Evolutionary conservation across 78 protist genomes (phyloP).

Genomic region (Protostelium mycophagum): DNA sequence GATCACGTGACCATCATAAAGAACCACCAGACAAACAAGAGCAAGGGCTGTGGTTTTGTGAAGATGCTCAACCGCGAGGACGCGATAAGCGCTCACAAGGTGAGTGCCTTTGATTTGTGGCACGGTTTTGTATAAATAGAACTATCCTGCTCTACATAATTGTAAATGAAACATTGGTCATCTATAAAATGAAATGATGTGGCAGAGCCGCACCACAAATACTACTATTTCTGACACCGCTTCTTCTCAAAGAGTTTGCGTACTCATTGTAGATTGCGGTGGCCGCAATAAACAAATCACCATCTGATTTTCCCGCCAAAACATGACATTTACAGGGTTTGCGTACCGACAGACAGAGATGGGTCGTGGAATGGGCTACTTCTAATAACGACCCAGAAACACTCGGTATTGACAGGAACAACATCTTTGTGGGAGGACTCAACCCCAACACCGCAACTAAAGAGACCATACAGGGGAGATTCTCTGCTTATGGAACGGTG

Average conservation of each 20-base stretch:
- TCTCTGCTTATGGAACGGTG: neutral
- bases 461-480: neutral
- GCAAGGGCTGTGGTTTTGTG: conserved; percentile 15
- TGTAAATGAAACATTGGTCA: too few species aligned
- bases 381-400: conserved; percentile 2
- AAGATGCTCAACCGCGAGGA: neutral
- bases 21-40: conserved; percentile 12
- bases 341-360: neutral
- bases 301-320: neutral
- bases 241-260: too few species aligned
- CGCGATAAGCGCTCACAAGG: neutral
- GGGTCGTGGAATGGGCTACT: conserved; percentile 12
- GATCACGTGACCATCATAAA: conserved; percentile 7
- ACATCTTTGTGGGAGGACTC: conserved; percentile 8
- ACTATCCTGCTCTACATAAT: too few species aligned
- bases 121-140: too few species aligned
- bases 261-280: too few species aligned
- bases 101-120: too few species aligned
- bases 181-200: too few species aligned
- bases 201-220: too few species aligned
- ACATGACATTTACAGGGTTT: neutral
- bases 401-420: conserved; percentile 2
- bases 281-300: neutral
- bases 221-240: too few species aligned
- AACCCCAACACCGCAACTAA: neutral